These are phyloP conservation scores for Xylaria palmicola DNA, from an alignment of 495 filamentous ascomycete species.

Conservation along the genomic window DNA sequence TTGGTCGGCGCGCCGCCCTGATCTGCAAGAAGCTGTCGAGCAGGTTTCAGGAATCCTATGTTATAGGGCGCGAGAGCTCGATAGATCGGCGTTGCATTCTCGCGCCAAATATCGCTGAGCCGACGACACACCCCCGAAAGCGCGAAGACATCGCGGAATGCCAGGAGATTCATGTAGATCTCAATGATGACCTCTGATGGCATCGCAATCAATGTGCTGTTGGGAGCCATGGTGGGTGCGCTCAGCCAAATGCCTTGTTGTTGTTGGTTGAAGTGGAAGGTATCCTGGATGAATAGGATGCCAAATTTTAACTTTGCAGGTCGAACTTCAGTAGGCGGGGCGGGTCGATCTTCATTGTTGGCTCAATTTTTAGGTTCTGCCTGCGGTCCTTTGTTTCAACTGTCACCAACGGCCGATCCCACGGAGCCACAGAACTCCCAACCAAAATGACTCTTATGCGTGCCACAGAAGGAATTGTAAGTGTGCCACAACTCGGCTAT, in stretches of 20 bases:
- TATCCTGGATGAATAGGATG: no score
- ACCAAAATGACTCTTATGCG: no score
- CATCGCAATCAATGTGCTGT: not conserved
- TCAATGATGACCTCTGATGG: not conserved
- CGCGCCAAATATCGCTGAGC: not conserved
- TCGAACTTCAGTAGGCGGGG: no score
- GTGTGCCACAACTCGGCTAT: no score
- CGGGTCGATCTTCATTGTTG: no score
- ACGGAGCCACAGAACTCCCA: no score
- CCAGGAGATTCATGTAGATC: not conserved
- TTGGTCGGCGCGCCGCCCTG: not conserved
- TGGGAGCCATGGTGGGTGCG: not conserved
- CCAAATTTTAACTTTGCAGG: no score
- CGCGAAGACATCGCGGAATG: not conserved
- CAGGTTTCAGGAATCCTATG: not conserved
- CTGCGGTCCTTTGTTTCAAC: no score
- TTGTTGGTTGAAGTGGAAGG: not conserved
- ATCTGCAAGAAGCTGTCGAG: not conserved
- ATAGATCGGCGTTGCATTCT: not conserved
- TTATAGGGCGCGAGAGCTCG: not conserved
- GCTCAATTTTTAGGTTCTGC: no score
- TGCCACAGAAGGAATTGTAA: no score
- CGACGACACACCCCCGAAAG: not conserved
- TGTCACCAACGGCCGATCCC: no score
- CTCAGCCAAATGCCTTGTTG: not conserved